Percentiles rank a stretch among this genome's conserved stretches.
These are phyloP conservation scores for Xylaria sp. DNA, from an alignment of 2,329 filamentous ascomycete species.

Conservation along the genomic window DNA sequence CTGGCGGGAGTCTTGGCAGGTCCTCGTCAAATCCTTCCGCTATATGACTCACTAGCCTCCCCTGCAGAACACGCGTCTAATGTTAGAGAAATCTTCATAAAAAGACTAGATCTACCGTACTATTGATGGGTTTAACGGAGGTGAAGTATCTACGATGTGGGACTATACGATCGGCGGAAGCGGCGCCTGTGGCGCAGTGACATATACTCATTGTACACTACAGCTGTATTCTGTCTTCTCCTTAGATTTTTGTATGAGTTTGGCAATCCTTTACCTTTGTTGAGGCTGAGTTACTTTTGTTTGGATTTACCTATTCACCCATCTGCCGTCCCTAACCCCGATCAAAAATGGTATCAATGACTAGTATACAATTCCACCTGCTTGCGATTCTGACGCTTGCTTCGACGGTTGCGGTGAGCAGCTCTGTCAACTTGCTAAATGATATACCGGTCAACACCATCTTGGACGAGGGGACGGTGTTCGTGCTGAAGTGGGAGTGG, in stretches of 20 bases:
- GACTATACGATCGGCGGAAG: background rate
- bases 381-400: conserved; percentile 1
- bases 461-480: conserved; percentile 21
- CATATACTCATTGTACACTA: background rate
- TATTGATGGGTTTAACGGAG: no score
- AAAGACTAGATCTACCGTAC: no score
- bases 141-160: background rate
- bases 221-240: background rate
- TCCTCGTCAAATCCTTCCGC: conserved; percentile 17
- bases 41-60: background rate
- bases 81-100: no score
- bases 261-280: background rate
- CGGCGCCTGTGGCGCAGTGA: background rate
- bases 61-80: background rate
- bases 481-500: conserved; percentile 14
- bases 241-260: background rate
- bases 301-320: background rate
- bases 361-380: background rate
- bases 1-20: background rate
- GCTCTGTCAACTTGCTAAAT: background rate
- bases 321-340: no score
- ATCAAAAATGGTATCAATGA: background rate
- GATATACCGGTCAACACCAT: conserved; percentile 2
- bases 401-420: background rate
- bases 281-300: background rate